Conservation (phyloP, 176 grass and related monocot genomes). For the Luzula sylvatica region DNA sequence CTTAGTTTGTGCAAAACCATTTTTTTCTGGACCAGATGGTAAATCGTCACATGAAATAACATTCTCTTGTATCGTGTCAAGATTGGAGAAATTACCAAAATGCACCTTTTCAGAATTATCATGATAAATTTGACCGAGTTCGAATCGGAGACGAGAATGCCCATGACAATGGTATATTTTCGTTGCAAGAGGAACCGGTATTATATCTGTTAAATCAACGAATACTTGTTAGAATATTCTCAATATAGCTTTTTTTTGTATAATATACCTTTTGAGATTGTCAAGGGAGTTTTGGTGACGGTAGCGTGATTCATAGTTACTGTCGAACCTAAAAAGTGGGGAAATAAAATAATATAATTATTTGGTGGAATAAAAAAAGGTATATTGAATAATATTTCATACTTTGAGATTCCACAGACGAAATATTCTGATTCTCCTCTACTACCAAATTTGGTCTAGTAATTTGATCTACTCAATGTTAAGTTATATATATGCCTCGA, state of each 20-base stretch:
- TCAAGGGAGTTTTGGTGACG: slow-evolving; percentile 6
- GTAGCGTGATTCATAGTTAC: background rate
- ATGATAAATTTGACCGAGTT: slow-evolving; percentile 20
- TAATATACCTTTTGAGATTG: slow-evolving; percentile 15
- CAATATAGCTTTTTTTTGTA: slow-evolving; percentile 6
- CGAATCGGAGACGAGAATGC: slow-evolving; percentile 13
- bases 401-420: slow-evolving; percentile 9
- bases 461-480: slow-evolving; percentile 18
- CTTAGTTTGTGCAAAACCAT: slow-evolving; percentile 16
- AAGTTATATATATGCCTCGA: too few species aligned
- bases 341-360: background rate
- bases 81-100: slow-evolving; percentile 12
- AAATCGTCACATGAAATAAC: background rate
- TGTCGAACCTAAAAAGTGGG: slow-evolving; percentile 8
- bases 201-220: background rate
- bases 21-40: slow-evolving; percentile 2
- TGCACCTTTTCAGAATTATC: background rate
- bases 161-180: slow-evolving; percentile 17
- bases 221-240: too few species aligned
- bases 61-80: slow-evolving; percentile 6
- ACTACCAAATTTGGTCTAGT: background rate
- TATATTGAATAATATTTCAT: background rate
- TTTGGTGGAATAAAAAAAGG: background rate
- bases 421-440: slow-evolving; percentile 7
- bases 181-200: slow-evolving; percentile 16